phyloP scores from a whole-genome alignment of 1,284 basidiomycete genomes.

The Melanopsichium pennsylvanicum region DNA sequence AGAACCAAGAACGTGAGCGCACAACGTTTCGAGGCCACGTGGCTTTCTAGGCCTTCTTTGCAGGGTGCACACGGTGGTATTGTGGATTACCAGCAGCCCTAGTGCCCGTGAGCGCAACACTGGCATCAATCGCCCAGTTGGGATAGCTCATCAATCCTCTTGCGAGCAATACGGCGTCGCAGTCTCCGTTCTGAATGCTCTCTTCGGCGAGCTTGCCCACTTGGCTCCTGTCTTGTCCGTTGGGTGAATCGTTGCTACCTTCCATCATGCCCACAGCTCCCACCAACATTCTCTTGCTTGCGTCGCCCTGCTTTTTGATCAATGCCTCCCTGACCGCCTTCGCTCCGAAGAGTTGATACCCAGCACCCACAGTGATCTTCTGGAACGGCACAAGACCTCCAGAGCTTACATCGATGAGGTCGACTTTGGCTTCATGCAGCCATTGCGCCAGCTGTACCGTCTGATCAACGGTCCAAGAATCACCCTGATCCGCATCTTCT shows the following conservation, averaged over 20 bases:
- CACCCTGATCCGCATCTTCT: conserved; percentile 40
- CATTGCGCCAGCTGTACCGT: conserved; percentile 49
- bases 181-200: conserved; percentile 40
- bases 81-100: conserved; percentile 47
- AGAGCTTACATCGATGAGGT: conserved; percentile 58
- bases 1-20: no score
- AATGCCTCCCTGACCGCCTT: conserved; percentile 43
- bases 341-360: conserved; percentile 58
- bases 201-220: conserved; percentile 55
- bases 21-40: no score
- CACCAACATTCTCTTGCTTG: conserved; percentile 43
- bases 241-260: conserved; percentile 25
- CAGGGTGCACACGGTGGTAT: conserved; percentile 48
- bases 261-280: conserved; percentile 61
- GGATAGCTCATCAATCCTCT: conserved; percentile 56
- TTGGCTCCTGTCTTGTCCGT: conserved; percentile 25
- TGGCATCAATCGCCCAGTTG: conserved; percentile 52
- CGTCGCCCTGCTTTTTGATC: conserved; percentile 8
- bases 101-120: conserved; percentile 36
- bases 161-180: conserved; percentile 53
- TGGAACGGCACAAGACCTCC: conserved; percentile 55
- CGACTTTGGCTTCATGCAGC: conserved; percentile 55
- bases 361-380: conserved; percentile 46
- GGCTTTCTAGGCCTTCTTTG: conserved; percentile 16
- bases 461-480: conserved; percentile 54